A percentile compares a stretch with the other conserved stretches of the same genome.
Conservation (phyloP, 139 green algal species). For the Chlamydomonas eustigma region DNA sequence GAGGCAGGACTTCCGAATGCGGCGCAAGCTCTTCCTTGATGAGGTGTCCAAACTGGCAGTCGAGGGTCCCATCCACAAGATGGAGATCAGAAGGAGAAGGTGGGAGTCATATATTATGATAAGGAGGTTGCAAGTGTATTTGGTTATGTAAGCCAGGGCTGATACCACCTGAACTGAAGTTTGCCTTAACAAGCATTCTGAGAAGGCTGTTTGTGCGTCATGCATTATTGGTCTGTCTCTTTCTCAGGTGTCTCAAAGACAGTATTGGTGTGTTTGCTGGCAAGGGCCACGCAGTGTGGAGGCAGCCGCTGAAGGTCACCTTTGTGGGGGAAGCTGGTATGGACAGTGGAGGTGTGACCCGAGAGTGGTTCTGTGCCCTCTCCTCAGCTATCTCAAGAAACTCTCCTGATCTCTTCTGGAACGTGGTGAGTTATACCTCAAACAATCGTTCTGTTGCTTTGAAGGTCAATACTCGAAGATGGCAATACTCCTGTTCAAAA, state of each 20-base stretch:
- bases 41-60: constrained; percentile 54
- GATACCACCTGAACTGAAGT: too few relatives aligned
- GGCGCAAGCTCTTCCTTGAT: constrained; percentile 52
- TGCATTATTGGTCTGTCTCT: not conserved
- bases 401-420: constrained; percentile 55
- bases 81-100: constrained; percentile 35
- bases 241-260: constrained; percentile 46
- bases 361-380: constrained; percentile 59
- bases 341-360: constrained; percentile 56
- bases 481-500: too few relatives aligned
- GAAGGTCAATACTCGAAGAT: not conserved
- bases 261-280: constrained; percentile 31
- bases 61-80: constrained; percentile 57
- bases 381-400: constrained; percentile 44
- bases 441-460: too few relatives aligned
- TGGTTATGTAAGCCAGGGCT: too few relatives aligned
- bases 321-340: constrained; percentile 59
- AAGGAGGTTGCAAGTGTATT: not conserved
- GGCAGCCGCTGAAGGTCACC: constrained; percentile 31
- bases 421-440: constrained; percentile 20
- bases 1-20: constrained; percentile 56
- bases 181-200: too few relatives aligned
- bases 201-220: not conserved
- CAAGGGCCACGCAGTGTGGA: constrained; percentile 35
- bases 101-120: not conserved